Evolutionary conservation across 176 grass and related monocot genomes (phyloP), one percentile per base, ranked within the genome.

Genomic region (Triticum timopheevii): DNA sequence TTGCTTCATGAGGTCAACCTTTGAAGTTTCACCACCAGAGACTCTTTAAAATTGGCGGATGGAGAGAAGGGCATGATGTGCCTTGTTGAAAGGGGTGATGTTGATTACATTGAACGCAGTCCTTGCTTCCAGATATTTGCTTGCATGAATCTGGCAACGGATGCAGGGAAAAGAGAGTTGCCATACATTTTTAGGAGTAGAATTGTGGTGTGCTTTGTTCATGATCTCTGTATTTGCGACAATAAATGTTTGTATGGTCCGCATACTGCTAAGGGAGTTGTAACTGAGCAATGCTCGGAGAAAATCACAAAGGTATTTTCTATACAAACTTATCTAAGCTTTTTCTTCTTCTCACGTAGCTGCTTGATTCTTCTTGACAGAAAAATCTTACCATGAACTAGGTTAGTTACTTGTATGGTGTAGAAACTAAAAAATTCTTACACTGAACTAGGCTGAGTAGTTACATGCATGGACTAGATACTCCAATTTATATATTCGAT

Each of bases 81-180:
- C 78, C 81, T 98, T 80, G 91, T 91, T 69, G 95, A 98, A 89
- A 95, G 93, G 78, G 95, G 95, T 39, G 95, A 98, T 2, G 81
- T 93, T 24, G 89, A 98, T 87, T 95, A 95, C 79, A 76, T 98
- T 72, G 89, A 95, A 61, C 95, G 91, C 0, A 93, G 95, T 93
- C 87, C 85, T 58, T 68, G 27, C 44, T 98, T 98, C 59, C 89
- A 91, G 44, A 87, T 98, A 56, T 98, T 98, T 88, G 95, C 91
- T 35, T 98, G 95, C 73, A 98, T 98, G 95, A 98, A 98, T 86
- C 93, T 93, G 73, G 93, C 93, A 85, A 98, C 93, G 33, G 93
- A 98, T 71, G 91, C 93, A 59, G 93, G 95, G 77, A 98, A 98
- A 83, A 86, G 87, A 70, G 95, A 98, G 69, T 80, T 98, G 77